Base-by-base conservation (phyloP, 2,329 filamentous ascomycete species). In the Pseudofabraea citricarpa region DNA sequence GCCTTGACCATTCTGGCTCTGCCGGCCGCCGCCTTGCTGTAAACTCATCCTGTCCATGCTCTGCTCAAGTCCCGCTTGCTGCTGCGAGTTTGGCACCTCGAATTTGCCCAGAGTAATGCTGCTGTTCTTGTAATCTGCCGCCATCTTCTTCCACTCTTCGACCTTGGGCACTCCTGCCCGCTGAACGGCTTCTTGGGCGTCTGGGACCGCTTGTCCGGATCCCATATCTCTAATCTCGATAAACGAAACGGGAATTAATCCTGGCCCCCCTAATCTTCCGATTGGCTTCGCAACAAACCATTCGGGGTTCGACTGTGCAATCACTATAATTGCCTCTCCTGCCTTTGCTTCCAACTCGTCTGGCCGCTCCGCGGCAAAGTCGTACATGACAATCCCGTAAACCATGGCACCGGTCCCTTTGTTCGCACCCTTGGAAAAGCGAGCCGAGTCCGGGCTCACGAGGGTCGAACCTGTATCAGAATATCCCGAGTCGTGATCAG, bases 251-350 rank as follows among this genome's bases (percentile, higher is more conserved):
- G 93, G 93, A 53, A 98, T 97, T 56, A 98, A 69, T 31, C 93
- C 93, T 1, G 93, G 93, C 1, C 93, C 93, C 33, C 93, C 93
- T n/a, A 98, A 74, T 53, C 93, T 79, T 50, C 90, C 91, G 62
- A 98, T 98, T n/a, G 93, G 93, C 68, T 98, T 98, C 40, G 93
- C 93, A 49, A 98, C 91, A 60, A 97, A 97, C 93, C 93, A 98
- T 66, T 98, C 93, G 5, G 91, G 89, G 59, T 97, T 97, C 6
- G 91, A 97, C 65, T 97, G 93, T 35, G 93, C 93, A 62, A 97
- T 97, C 43, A 98, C 90, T 53, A 98, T 96, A 60, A 98, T 96
- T 41, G 90, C 88, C 67, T 98, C 93, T 45, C 90, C 91, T 36
- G 89, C 86, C 65, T 95, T 94, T 38, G 93, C 93, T 55, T 96